phyloP scores from a whole-genome alignment of 345 rosid genomes.

The Murraya paniculata region DNA sequence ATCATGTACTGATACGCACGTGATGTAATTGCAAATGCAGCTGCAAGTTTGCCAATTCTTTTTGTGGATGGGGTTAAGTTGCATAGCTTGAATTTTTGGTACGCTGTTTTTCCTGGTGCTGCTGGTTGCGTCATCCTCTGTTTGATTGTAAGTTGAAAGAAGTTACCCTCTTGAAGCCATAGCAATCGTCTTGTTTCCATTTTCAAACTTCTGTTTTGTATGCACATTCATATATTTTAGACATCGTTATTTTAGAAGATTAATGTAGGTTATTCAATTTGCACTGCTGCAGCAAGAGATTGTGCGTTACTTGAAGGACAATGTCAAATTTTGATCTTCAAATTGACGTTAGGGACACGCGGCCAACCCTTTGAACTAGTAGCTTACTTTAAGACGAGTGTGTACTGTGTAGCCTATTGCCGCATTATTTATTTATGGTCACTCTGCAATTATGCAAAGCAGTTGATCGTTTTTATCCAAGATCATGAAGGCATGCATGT shows the following conservation, averaged over 20 bases:
- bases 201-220: not conserved
- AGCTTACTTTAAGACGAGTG: no score
- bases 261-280: not conserved
- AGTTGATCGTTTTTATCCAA: not conserved
- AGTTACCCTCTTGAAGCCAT: not conserved
- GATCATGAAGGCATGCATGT: not conserved
- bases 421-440: not conserved
- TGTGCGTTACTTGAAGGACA: constrained; percentile 71
- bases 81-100: constrained; percentile 70
- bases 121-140: constrained; percentile 77
- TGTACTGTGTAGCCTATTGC: not conserved
- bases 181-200: not conserved
- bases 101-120: constrained; percentile 85
- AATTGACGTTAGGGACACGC: not conserved
- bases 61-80: constrained; percentile 86
- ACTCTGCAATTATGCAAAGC: not conserved
- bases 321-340: constrained; percentile 49
- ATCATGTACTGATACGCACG: not conserved
- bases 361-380: not conserved
- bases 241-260: not conserved
- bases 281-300: constrained; percentile 73
- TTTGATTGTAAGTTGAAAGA: constrained; percentile 51
- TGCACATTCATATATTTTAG: not conserved
- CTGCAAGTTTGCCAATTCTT: constrained; percentile 88
- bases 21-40: constrained; percentile 26